These are phyloP conservation scores for Ramularia collo-cygni DNA, from an alignment of 2,329 filamentous ascomycete genomes.

Conservation along the genomic window DNA sequence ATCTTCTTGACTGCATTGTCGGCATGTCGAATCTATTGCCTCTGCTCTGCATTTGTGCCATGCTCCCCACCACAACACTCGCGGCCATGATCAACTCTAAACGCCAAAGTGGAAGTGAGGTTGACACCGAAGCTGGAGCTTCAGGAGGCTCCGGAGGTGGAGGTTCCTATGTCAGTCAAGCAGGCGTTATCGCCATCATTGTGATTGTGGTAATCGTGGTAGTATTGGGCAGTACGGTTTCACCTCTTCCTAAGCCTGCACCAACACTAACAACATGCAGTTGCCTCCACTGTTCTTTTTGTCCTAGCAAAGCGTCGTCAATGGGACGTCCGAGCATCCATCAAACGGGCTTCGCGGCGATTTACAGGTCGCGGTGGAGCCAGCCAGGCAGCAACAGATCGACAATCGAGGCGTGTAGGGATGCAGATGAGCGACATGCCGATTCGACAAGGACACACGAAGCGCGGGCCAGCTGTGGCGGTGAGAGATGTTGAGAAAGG, in stretches of 20 bases:
- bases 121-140: slow-evolving; percentile 50
- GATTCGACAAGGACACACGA: slow-evolving; percentile 14
- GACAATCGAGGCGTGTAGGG: slow-evolving; percentile 18
- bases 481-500: slow-evolving; percentile 28
- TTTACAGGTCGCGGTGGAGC: slow-evolving; percentile 35
- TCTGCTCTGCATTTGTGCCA: slow-evolving; percentile 2
- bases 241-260: background rate
- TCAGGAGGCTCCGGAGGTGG: slow-evolving; percentile 50
- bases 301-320: slow-evolving; percentile 77
- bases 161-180: slow-evolving; percentile 58
- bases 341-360: slow-evolving; percentile 56
- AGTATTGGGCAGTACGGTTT: slow-evolving; percentile 55
- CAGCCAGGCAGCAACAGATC: slow-evolving; percentile 3
- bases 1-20: too few relatives aligned
- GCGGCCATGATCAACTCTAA: background rate
- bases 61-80: slow-evolving; percentile 1
- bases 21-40: background rate
- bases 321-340: slow-evolving; percentile 68
- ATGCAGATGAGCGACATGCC: slow-evolving; percentile 16
- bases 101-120: slow-evolving; percentile 2
- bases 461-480: slow-evolving; percentile 21
- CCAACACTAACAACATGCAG: slow-evolving; percentile 39
- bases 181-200: slow-evolving; percentile 67
- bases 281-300: slow-evolving; percentile 61
- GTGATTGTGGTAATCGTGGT: slow-evolving; percentile 60